Percentiles rank a stretch among this genome's conserved stretches.
Evolutionary conservation across 2,329 filamentous ascomycete species (phyloP).

Genomic region (Cladosporium sp.): DNA sequence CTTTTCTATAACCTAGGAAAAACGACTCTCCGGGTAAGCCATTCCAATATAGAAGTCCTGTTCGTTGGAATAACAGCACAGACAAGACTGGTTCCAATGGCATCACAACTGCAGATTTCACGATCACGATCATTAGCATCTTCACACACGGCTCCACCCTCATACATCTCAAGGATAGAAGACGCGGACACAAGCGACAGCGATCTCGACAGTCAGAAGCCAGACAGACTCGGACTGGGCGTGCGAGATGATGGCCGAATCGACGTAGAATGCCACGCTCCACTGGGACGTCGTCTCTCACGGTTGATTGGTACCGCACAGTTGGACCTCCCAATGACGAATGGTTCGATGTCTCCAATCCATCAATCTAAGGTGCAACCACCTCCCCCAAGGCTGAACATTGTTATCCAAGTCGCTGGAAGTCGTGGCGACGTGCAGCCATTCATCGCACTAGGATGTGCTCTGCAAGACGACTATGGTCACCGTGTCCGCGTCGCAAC

Average conservation of each 20-base stretch:
- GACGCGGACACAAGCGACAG: background rate
- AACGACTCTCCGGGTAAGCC: too few species aligned
- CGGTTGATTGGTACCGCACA: background rate
- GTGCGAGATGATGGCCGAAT: background rate
- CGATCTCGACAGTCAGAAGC: background rate
- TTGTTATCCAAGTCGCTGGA: constrained; percentile 72
- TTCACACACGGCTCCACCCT: background rate
- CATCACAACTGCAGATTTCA: too few species aligned
- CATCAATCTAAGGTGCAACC: background rate
- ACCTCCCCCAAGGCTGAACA: constrained; percentile 47
- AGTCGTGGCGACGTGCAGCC: constrained; percentile 73
- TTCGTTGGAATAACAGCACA: too few species aligned
- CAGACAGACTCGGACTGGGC: background rate
- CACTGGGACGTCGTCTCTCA: constrained; percentile 4
- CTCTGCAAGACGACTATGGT: constrained; percentile 60
- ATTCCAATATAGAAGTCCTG: too few species aligned
- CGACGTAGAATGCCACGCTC: background rate
- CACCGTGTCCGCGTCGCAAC: constrained; percentile 72
- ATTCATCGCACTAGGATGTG: constrained; percentile 67
- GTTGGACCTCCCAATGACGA: too few species aligned
- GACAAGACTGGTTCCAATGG: too few species aligned
- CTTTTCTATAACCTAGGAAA: too few species aligned
- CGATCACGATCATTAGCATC: background rate
- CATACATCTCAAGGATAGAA: background rate
- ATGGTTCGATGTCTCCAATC: background rate